phyloP scores from a whole-genome alignment of 2,329 filamentous ascomycete species.

The Fusarium gaditjirri region DNA sequence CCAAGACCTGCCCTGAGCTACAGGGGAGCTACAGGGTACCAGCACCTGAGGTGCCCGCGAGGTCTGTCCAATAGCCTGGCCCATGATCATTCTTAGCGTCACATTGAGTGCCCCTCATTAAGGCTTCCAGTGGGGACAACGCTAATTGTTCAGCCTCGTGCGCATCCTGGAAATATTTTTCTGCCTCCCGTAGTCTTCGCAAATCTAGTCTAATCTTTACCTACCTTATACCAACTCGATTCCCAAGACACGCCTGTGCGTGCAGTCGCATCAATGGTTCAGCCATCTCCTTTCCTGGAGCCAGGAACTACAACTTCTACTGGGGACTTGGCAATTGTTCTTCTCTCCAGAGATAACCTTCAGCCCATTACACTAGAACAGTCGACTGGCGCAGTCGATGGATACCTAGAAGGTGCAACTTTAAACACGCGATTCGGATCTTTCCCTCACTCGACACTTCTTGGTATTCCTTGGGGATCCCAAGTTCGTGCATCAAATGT shows the following conservation, averaged over 20 bases:
- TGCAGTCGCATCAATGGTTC: slow-evolving; percentile 48
- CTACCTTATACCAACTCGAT: background rate
- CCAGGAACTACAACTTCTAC: slow-evolving; percentile 70
- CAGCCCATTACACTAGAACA: slow-evolving; percentile 77
- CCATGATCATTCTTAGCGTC: slow-evolving; percentile 24
- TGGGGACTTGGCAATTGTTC: slow-evolving; percentile 81
- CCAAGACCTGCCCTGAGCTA: slow-evolving; percentile 19
- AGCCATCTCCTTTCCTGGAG: slow-evolving; percentile 80
- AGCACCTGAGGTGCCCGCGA: slow-evolving; percentile 5
- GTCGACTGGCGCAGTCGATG: slow-evolving; percentile 70
- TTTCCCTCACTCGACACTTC: slow-evolving; percentile 81
- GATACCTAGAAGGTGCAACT: slow-evolving; percentile 80
- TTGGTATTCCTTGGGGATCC: slow-evolving; percentile 87
- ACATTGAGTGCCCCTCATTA: slow-evolving; percentile 35
- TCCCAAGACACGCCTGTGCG: background rate
- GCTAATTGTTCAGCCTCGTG: slow-evolving; percentile 35
- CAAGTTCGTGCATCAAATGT: slow-evolving; percentile 91
- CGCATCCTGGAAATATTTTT: slow-evolving; percentile 36
- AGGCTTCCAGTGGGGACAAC: slow-evolving; percentile 22
- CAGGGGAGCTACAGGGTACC: slow-evolving; percentile 17
- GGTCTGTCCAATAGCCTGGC: slow-evolving; percentile 24
- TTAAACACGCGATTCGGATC: slow-evolving; percentile 96
- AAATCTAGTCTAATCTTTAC: slow-evolving; percentile 5
- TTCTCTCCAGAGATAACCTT: slow-evolving; percentile 88
- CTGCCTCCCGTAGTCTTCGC: slow-evolving; percentile 9